A percentile compares a stretch with the other conserved stretches of the same genome.
These are phyloP conservation scores for Lactarius trivialis DNA, from an alignment of 768 basidiomycete species.

Conservation along the genomic window DNA sequence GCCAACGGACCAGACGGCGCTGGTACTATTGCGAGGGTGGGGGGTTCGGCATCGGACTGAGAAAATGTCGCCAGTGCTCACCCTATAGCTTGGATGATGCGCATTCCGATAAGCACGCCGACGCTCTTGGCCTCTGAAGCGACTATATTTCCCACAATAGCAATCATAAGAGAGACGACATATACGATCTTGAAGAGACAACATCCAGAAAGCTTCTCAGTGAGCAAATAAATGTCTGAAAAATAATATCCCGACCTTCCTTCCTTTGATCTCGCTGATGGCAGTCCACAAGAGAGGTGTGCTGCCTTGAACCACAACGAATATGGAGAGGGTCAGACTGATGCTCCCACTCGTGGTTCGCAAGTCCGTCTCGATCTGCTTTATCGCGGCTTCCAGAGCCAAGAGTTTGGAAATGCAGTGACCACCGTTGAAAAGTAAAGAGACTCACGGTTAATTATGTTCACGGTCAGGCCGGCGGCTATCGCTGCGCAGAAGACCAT, in stretches of 20 bases:
- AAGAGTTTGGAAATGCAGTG: background rate
- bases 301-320: constrained; percentile 64
- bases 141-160: constrained; percentile 48
- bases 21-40: constrained; percentile 37
- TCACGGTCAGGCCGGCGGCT: constrained; percentile 51
- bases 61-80: constrained; percentile 27
- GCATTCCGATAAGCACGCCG: constrained; percentile 56
- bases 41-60: constrained; percentile 16
- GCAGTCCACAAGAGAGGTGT: constrained; percentile 64
- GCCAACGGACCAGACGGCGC: constrained; percentile 64
- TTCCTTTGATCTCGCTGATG: constrained; percentile 67
- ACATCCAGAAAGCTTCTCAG: background rate
- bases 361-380: constrained; percentile 51
- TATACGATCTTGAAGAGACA: constrained; percentile 40
- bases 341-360: constrained; percentile 56
- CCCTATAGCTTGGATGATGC: constrained; percentile 61
- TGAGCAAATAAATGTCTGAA: background rate
- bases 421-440: background rate
- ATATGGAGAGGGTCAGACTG: constrained; percentile 62
- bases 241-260: constrained; percentile 44
- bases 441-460: constrained; percentile 58
- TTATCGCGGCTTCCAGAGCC: constrained; percentile 47
- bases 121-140: constrained; percentile 52
- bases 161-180: constrained; percentile 44
- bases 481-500: constrained; percentile 48